Evolutionary conservation across 495 filamentous ascomycete genomes (phyloP).

Genomic region (Parathielavia hyrcaniae): DNA sequence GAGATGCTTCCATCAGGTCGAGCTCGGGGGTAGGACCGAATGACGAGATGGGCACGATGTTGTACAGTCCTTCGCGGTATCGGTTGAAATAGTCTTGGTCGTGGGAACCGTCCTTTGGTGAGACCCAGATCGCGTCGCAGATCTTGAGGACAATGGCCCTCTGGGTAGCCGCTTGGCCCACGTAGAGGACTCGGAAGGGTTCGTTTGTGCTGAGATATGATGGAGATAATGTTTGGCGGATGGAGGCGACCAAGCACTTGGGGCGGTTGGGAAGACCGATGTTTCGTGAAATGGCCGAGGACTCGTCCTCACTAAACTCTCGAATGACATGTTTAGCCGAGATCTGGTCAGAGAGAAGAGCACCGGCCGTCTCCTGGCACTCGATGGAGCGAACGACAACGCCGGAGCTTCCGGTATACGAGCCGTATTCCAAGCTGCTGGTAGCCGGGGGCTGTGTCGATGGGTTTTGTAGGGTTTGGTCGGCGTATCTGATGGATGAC

Average conservation of each 20-base stretch:
- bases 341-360: constrained; percentile 47
- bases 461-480: constrained; percentile 39
- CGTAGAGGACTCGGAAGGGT: constrained; percentile 63
- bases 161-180: constrained; percentile 56
- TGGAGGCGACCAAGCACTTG: constrained; percentile 48
- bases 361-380: constrained; percentile 51
- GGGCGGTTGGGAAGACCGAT: constrained; percentile 33
- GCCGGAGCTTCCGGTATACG: constrained; percentile 20
- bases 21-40: constrained; percentile 67
- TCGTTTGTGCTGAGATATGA: constrained; percentile 55
- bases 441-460: constrained; percentile 33
- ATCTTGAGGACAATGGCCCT: constrained; percentile 71
- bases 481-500: constrained; percentile 38
- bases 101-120: constrained; percentile 24
- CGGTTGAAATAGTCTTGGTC: constrained; percentile 21
- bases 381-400: constrained; percentile 45
- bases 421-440: constrained; percentile 35
- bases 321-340: constrained; percentile 58
- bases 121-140: constrained; percentile 54
- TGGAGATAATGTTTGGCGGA: constrained; percentile 68
- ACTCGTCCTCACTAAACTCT: constrained; percentile 50
- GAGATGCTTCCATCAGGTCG: constrained; percentile 62
- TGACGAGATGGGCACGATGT: constrained; percentile 66
- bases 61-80: constrained; percentile 45
- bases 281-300: constrained; percentile 42